Base-by-base conservation (phyloP, 805 yeast genomes). In the Tetrapisispora nanseiensis region DNA sequence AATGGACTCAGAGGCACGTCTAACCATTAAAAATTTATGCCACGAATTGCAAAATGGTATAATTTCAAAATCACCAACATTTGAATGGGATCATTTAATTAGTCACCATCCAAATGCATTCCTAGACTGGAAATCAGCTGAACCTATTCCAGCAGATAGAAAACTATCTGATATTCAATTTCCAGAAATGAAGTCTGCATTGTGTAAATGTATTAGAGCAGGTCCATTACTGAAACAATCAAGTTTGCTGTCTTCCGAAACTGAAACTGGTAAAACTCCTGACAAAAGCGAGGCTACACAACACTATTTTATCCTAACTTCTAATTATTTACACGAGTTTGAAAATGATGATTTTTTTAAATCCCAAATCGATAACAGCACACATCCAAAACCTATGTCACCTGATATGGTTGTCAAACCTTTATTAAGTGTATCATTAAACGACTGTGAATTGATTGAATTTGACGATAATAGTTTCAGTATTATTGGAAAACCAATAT, bases 11-110 rank as follows among this genome's bases (percentile, higher is more conserved):
- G 83, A 80, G 56, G 67, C 76, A 24, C 68, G 74, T 32, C 65
- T 71, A 43, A 66, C 78, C 54, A 68, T 78, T 33, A 75, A 76
- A 39, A 78, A 74, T 51, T 64, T 81, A 37, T 57, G 63, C 42
- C 62, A 62, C 43, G 68, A 71, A 45, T 45, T 63, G 41, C 62
- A 63, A 31, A 56, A 57, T 67, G 78, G 50, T 69, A 74, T 59
- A 53, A 73, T 49, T 58, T 69, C 51, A 18, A 78, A 77, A 52
- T 80, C 78, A 38, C 70, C 76, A 13, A 71, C 70, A 34, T 63
- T 74, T 47, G 89, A 81, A 59, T 81, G 86, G 86, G 83, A 80
- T 53, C 74, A 74, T 39, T 80, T 79, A 46, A 76, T 81, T 40
- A 66, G 67, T 37, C 62, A 64, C 37, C 67, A 67, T 22, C 68